These are phyloP conservation scores for Lactarius indigo DNA, from an alignment of 768 basidiomycete species.

Conservation along the genomic window DNA sequence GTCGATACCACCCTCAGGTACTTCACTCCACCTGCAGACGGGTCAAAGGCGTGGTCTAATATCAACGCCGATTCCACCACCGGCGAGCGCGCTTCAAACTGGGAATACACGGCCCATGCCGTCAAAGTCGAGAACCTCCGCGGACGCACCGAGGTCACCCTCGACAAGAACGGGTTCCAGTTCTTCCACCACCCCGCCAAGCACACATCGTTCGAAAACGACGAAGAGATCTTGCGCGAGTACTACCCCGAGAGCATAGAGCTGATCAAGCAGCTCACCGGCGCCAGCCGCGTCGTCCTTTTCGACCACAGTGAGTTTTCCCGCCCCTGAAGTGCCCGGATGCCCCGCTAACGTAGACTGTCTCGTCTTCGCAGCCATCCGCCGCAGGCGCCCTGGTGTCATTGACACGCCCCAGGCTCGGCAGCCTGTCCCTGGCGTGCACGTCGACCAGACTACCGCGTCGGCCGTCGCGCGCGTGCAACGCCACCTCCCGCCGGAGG, in stretches of 20 bases:
- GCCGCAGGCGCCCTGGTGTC: slow-evolving; percentile 38
- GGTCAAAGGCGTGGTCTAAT: slow-evolving; percentile 29
- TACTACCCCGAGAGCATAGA: slow-evolving; percentile 63
- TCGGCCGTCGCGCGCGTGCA: slow-evolving; percentile 42
- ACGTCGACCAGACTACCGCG: slow-evolving; percentile 44
- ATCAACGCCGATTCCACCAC: slow-evolving; percentile 29
- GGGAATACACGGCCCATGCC: slow-evolving; percentile 30
- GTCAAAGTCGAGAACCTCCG: slow-evolving; percentile 51
- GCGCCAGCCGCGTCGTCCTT: slow-evolving; percentile 55
- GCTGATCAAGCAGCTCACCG: slow-evolving; percentile 55
- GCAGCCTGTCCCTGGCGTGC: slow-evolving; percentile 41
- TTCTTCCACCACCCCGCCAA: slow-evolving; percentile 39
- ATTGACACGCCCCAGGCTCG: slow-evolving; percentile 40
- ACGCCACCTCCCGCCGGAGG: slow-evolving; percentile 40
- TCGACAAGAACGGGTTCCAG: slow-evolving; percentile 54
- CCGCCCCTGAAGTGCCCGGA: neutral
- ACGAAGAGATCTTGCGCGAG: slow-evolving; percentile 48
- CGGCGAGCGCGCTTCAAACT: slow-evolving; percentile 40
- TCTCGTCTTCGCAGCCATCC: slow-evolving; percentile 46
- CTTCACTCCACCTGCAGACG: slow-evolving; percentile 30
- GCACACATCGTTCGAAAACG: slow-evolving; percentile 46
- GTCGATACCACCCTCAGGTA: slow-evolving; percentile 25
- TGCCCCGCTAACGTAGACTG: neutral
- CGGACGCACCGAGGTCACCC: slow-evolving; percentile 41
- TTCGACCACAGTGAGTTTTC: slow-evolving; percentile 60